Evolutionary conservation across 306 rosid species (phyloP).

Genomic region (Vicia villosa): DNA sequence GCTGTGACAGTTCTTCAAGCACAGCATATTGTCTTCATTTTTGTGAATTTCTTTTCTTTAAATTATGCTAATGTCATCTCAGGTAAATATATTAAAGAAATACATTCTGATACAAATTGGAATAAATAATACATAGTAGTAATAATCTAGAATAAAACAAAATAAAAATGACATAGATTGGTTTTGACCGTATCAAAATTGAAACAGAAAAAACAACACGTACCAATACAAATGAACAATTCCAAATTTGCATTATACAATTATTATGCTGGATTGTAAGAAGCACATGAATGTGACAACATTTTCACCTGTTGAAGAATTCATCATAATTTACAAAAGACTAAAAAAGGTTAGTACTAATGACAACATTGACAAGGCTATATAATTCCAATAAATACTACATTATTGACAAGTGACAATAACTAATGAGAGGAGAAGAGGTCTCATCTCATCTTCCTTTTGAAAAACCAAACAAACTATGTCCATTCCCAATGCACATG

Average conservation of each 20-base stretch:
- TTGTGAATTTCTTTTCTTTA: too few relatives aligned
- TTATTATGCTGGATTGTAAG: neutral
- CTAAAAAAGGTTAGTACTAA: neutral
- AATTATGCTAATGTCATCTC: too few relatives aligned
- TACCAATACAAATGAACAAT: slow-evolving; percentile 16
- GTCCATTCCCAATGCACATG: slow-evolving; percentile 34
- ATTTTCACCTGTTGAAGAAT: neutral
- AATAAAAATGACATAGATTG: neutral
- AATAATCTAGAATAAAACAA: too few relatives aligned
- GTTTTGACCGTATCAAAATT: slow-evolving; percentile 17
- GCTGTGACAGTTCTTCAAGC: too few relatives aligned
- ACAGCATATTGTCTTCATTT: too few relatives aligned
- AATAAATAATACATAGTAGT: too few relatives aligned
- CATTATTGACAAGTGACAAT: neutral
- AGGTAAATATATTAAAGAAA: too few relatives aligned
- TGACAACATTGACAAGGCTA: neutral
- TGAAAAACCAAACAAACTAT: neutral
- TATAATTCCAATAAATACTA: neutral
- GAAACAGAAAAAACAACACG: slow-evolving; percentile 20
- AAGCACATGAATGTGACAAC: neutral
- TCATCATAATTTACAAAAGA: neutral
- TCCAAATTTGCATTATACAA: neutral
- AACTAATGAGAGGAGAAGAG: neutral
- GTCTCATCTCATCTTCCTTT: neutral
- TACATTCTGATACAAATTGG: too few relatives aligned